Percentiles rank a stretch among this genome's conserved stretches.
These are phyloP conservation scores for Eugenia klotzschiana DNA, from an alignment of 441 rosid species.

Conservation along the genomic window DNA sequence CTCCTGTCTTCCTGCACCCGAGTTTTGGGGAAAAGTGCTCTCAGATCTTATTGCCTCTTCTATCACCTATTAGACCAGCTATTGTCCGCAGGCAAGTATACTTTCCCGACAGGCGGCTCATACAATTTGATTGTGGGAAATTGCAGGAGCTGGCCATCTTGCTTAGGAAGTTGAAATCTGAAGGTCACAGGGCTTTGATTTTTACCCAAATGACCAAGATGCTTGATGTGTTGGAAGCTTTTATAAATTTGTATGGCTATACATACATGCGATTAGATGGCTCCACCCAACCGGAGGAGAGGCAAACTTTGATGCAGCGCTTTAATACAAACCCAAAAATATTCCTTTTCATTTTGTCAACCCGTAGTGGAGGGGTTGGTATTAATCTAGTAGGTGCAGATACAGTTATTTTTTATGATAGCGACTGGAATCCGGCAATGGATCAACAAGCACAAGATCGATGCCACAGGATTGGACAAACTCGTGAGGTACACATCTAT, in stretches of 20 bases:
- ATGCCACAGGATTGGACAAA: slow-evolving; percentile 99
- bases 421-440: slow-evolving; percentile 99
- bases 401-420: slow-evolving; percentile 95
- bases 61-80: slow-evolving; percentile 90
- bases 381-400: slow-evolving; percentile 99
- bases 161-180: slow-evolving; percentile 83
- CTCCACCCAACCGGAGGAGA: slow-evolving; percentile 97
- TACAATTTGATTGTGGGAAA: slow-evolving; percentile 99
- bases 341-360: slow-evolving; percentile 93
- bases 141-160: slow-evolving; percentile 91
- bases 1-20: slow-evolving; percentile 55
- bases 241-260: slow-evolving; percentile 91
- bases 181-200: slow-evolving; percentile 93
- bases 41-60: slow-evolving; percentile 60
- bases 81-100: slow-evolving; percentile 90
- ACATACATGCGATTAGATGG: slow-evolving; percentile 99
- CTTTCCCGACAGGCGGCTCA: slow-evolving; percentile 93
- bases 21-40: slow-evolving; percentile 50
- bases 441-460: slow-evolving; percentile 99
- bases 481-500: slow-evolving; percentile 96
- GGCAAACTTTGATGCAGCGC: slow-evolving; percentile 98
- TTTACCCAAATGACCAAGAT: slow-evolving; percentile 99
- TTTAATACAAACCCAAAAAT: slow-evolving; percentile 97
- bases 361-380: slow-evolving; percentile 99
- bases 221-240: slow-evolving; percentile 98